Base-by-base conservation (phyloP, 148 eudicot genomes). In the Rheum nobile region DNA sequence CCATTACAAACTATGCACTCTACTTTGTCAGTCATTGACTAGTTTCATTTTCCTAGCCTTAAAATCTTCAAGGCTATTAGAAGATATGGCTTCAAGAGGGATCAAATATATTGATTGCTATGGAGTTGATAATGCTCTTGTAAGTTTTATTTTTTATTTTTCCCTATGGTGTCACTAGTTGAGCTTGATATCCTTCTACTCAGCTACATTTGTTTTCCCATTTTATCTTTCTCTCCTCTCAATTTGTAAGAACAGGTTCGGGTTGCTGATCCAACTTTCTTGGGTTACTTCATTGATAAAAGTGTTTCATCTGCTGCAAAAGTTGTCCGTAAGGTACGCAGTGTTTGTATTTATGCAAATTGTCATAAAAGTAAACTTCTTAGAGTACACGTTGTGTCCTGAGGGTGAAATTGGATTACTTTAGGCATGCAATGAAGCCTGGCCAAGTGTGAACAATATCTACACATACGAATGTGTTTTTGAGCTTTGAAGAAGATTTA, bases 91-190 rank as follows among this genome's bases (percentile, higher is more conserved):
- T 73, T 43, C 74, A 52, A 90, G 96, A 76, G 97, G 99, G 71
- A 77, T 95, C 79, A 95, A 85, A 84, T 95, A 90, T 74, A 63
- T 95, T 76, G 99, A 95, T 80, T 95, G 99, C 82, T 95, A 95
- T 68, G 99, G 99, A 70, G 97, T 95, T 68, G 99, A 95, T 77
- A 95, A 95, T 82, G 99, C 96, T 28, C 85, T 95, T 72, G 98
- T 91, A 77, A 87, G 85, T 81, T 77, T 72, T 68, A 50, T 19
- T 41, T 35, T 41, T 41, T 5, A 65, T 75, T 16, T 80, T 55
- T n/a, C n/a, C 13, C 67, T 74, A 70, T 57, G 46, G 29, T 57
- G 10, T 75, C 34, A 59, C 37, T 35, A 67, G 59, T 73, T 42
- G 29, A 50, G 24, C 16, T 44, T 65, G 35, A 31, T 41, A 59